Conservation (phyloP, 129 eudicot species). For the Helichrysum umbraculigerum region DNA sequence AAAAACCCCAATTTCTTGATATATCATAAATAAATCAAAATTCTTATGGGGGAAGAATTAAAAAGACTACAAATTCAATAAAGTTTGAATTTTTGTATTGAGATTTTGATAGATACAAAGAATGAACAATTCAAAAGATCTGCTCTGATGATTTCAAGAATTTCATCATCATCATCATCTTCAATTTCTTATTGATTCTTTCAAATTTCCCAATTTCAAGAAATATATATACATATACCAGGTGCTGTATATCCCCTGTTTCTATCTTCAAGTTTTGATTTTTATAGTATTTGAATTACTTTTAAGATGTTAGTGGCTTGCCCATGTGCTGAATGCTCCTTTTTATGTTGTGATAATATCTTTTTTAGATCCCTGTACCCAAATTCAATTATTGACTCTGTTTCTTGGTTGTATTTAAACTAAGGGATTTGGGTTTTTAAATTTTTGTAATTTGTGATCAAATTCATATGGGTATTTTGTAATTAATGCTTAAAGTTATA, state of each 20-base stretch:
- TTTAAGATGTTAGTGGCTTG: constrained; percentile 28
- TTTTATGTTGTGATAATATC: constrained; percentile 24
- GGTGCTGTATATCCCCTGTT: not conserved
- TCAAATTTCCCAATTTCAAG: not conserved
- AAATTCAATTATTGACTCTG: constrained; percentile 24
- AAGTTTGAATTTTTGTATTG: constrained; percentile 14
- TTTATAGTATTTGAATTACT: constrained; percentile 12
- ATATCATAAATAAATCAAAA: not conserved
- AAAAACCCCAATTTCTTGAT: constrained; percentile 14
- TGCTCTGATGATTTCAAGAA: not conserved
- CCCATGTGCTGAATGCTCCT: constrained; percentile 37
- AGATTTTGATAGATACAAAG: constrained; percentile 3
- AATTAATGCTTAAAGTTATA: constrained; percentile 4
- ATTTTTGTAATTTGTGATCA: constrained; percentile 7
- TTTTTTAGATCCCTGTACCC: constrained; percentile 32
- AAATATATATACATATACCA: not conserved
- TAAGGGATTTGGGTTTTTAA: constrained; percentile 18
- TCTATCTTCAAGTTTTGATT: not conserved
- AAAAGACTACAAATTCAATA: constrained; percentile 22
- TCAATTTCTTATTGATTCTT: not conserved
- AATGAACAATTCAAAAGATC: constrained; percentile 12
- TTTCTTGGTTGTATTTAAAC: constrained; percentile 12
- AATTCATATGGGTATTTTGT: constrained; percentile 20
- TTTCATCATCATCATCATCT: not conserved
- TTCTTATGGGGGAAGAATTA: constrained; percentile 13